Percentiles rank a stretch among this genome's conserved stretches.
phyloP scores from a whole-genome alignment of 345 rosid species.

The Rhodamnia argentea region DNA sequence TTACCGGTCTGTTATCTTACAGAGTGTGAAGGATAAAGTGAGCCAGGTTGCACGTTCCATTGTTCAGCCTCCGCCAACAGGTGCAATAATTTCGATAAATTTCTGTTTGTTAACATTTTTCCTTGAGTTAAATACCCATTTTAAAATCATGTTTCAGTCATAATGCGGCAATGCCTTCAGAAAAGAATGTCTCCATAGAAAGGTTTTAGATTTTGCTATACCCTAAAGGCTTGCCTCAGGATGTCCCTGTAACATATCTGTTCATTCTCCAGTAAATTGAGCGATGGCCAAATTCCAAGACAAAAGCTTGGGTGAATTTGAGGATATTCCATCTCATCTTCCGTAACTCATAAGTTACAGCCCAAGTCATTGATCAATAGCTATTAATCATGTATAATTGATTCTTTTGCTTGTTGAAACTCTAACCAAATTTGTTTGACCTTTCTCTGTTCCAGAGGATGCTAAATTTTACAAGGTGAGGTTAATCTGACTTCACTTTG shows the following conservation, averaged over 20 bases:
- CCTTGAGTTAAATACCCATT: background rate
- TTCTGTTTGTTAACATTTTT: background rate
- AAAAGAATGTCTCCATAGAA: background rate
- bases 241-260: background rate
- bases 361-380: background rate
- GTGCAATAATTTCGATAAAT: constrained; percentile 12
- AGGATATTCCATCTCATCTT: background rate
- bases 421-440: background rate
- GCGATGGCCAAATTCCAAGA: background rate
- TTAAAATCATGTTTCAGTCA: background rate
- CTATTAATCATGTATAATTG: background rate
- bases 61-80: constrained; percentile 20
- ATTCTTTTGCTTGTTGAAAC: background rate
- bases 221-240: background rate
- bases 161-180: background rate
- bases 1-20: background rate
- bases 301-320: background rate
- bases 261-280: background rate
- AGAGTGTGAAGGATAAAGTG: constrained; percentile 45
- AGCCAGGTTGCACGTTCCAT: constrained; percentile 44
- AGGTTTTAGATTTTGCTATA: background rate
- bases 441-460: constrained; percentile 45
- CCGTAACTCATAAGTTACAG: background rate
- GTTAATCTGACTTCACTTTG: constrained; percentile 1
- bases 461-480: constrained; percentile 65